Base-by-base conservation (phyloP, 169 alveolate genomes). In the Amoebophrya sp. region DNA sequence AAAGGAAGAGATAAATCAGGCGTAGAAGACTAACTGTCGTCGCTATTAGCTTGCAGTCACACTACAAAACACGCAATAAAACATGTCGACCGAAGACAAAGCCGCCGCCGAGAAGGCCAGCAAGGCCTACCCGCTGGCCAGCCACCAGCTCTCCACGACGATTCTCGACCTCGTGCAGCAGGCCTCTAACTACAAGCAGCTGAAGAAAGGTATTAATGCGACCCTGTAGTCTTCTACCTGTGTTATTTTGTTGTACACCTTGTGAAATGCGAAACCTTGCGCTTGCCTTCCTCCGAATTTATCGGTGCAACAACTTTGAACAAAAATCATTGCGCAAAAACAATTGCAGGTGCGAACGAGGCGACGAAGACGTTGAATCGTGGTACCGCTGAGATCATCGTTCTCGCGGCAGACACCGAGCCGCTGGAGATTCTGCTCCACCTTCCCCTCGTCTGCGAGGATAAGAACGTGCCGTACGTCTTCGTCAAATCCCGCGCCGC, bases 331-430 rank as follows among this genome's bases (percentile, higher is more conserved):
- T 45, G 10, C 18, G 10, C 7, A 58, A 23, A 58, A 23, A 13
- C 78, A 13, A 23, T 58, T 16, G 23, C 78, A 58, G 78, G 78
- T 39, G 67, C 90, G 20, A 29, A 23, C 88, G 88, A 89, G 88
- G 98, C 99, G 48, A 98, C 99, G 0, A 99, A 99, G 96, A 96
- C 99, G 42, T 95, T 99, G 89, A 98, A 97, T 94, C 96, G 99
- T 90, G 99, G 99, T 45, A 95, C 96, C 34, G 99, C 99, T 38
- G 99, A 99, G 93, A 93, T 99, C 89, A 97, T 99, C 88, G 95
- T 99, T 45, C 94, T 99, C 91, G 99, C 99, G 43, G 99, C 99
- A 40, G 99, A 99, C 94, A 98, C 99, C 40, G 99, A 99, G 96
- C 99, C 99, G 39, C 96, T 98, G 91, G 99, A 99, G 95, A 99